Evolutionary conservation across 768 basidiomycete genomes (phyloP).

Genomic region (Auriscalpium orientale): DNA sequence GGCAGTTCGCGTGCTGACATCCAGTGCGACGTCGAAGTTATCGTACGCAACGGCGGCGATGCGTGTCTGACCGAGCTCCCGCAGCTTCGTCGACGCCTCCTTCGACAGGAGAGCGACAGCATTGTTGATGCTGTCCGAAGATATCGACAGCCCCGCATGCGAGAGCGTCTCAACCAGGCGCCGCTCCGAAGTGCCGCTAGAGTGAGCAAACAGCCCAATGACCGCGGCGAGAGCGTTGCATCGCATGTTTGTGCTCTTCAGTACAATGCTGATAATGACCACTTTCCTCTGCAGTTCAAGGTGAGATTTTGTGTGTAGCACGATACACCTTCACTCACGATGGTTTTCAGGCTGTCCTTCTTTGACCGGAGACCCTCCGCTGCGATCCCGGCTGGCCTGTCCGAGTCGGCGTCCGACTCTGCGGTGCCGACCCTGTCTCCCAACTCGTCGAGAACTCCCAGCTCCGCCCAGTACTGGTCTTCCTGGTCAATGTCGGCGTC

Average conservation of each 20-base stretch:
- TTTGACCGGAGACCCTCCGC: background rate
- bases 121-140: slow-evolving; percentile 13
- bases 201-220: slow-evolving; percentile 21
- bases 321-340: background rate
- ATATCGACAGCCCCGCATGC: slow-evolving; percentile 18
- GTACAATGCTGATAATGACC: background rate
- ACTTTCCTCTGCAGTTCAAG: background rate
- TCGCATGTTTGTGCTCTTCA: slow-evolving; percentile 14
- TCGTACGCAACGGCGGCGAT: slow-evolving; percentile 29
- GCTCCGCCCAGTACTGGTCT: background rate
- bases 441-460: background rate
- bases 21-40: slow-evolving; percentile 36
- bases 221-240: slow-evolving; percentile 17
- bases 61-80: slow-evolving; percentile 19
- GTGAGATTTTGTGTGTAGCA: background rate
- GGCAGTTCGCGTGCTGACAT: slow-evolving; percentile 21
- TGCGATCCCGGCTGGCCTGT: background rate
- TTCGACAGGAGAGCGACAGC: slow-evolving; percentile 15
- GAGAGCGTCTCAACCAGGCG: slow-evolving; percentile 18
- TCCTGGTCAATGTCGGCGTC: background rate
- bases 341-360: background rate
- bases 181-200: slow-evolving; percentile 17
- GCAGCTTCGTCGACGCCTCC: slow-evolving; percentile 1
- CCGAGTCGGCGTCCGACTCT: background rate
- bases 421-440: background rate